Conservation (phyloP, 2,329 filamentous ascomycete genomes). For the Monilinia laxa region DNA sequence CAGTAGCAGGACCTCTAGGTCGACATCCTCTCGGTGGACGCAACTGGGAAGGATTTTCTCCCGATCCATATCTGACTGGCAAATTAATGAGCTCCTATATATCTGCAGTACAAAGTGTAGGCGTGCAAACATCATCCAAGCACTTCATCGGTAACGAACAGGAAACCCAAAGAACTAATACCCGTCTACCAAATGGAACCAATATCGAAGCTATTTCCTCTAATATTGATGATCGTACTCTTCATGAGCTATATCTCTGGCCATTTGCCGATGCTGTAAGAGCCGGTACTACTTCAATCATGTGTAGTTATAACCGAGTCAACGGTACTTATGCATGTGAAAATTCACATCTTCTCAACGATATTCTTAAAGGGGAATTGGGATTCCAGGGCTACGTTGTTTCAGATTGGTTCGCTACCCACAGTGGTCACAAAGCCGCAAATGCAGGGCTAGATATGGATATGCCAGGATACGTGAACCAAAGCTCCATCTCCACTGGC, state of each 20-base stretch:
- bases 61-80: constrained; percentile 34
- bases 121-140: constrained; percentile 65
- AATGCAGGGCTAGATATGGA: constrained; percentile 74
- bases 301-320: constrained; percentile 74
- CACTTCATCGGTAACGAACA: constrained; percentile 53
- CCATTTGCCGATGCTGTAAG: constrained; percentile 15
- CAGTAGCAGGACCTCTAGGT: constrained; percentile 63
- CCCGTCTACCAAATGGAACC: constrained; percentile 37
- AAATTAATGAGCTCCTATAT: constrained; percentile 22
- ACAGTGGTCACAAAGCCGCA: constrained; percentile 73
- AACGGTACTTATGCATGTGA: constrained; percentile 69
- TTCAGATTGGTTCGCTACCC: constrained; percentile 81
- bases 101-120: constrained; percentile 66
- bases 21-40: constrained; percentile 63
- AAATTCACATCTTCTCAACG: constrained; percentile 73
- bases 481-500: not conserved
- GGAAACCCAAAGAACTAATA: constrained; percentile 48
- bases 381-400: constrained; percentile 84
- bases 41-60: constrained; percentile 59
- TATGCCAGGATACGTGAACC: constrained; percentile 27
- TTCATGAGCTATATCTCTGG: constrained; percentile 20
- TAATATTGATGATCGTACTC: constrained; percentile 65
- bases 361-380: constrained; percentile 77
- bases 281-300: constrained; percentile 69
- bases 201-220: constrained; percentile 26